phyloP scores from a whole-genome alignment of 2,329 filamentous ascomycete species.

The Orbilia blumenaviensis region DNA sequence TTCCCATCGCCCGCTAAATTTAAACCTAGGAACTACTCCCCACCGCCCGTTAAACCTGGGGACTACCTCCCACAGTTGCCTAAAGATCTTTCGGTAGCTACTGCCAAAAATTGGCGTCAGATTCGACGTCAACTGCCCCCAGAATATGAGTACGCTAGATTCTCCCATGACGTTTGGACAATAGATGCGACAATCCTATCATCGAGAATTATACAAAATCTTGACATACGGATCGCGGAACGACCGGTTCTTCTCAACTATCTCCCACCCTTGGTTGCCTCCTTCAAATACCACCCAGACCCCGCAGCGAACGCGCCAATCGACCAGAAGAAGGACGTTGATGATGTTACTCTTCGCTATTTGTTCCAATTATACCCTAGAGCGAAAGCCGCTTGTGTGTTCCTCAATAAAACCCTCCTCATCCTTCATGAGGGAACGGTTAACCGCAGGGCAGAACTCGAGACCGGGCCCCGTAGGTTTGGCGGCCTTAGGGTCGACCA shows the following conservation, averaged over 20 bases:
- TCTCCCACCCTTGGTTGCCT: neutral
- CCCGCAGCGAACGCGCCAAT: conserved; percentile 1
- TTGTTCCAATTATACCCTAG: conserved; percentile 22
- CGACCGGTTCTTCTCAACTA: conserved; percentile 27
- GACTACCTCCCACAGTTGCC: neutral
- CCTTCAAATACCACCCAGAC: conserved; percentile 1
- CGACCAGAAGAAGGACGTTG: conserved; percentile 7
- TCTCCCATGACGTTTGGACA: conserved; percentile 24
- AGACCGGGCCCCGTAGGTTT: conserved; percentile 19
- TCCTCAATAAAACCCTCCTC: conserved; percentile 11
- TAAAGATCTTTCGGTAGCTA: neutral
- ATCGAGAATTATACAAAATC: neutral
- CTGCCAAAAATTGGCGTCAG: conserved; percentile 9
- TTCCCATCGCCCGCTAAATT: too few relatives aligned
- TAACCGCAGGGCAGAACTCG: conserved; percentile 10
- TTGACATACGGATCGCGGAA: conserved; percentile 21
- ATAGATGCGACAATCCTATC: conserved; percentile 14
- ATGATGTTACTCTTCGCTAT: conserved; percentile 12
- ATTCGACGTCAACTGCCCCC: conserved; percentile 3
- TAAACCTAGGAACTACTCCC: too few relatives aligned
- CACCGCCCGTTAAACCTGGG: too few relatives aligned
- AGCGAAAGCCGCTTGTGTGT: conserved; percentile 23
- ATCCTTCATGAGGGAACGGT: conserved; percentile 22
- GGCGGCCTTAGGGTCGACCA: conserved; percentile 25
- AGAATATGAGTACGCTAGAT: neutral